These are phyloP conservation scores for Hypoxylon trugodes DNA, from an alignment of 495 filamentous ascomycete genomes.

Conservation along the genomic window DNA sequence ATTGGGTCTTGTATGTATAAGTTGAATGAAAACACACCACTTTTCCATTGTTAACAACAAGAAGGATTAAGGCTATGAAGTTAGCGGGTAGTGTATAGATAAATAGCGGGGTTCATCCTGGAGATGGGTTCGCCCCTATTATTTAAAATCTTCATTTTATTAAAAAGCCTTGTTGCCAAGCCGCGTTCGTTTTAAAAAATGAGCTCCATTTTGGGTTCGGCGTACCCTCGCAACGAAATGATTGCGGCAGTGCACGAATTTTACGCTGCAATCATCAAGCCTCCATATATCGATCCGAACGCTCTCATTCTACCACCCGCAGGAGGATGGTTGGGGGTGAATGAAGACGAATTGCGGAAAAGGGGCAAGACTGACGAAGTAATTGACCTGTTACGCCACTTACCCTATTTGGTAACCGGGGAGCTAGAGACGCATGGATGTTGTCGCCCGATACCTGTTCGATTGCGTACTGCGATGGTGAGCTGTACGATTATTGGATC, in stretches of 20 bases:
- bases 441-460: neutral
- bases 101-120: no score
- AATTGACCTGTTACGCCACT: neutral
- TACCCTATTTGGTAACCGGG: neutral
- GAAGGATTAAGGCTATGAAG: no score
- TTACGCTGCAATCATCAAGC: neutral
- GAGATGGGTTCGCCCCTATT: no score
- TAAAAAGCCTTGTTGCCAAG: no score
- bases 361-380: conserved; percentile 1
- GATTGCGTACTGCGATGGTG: neutral
- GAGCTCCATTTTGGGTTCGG: neutral
- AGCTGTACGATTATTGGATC: neutral
- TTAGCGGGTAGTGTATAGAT: no score
- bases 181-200: no score
- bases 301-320: neutral
- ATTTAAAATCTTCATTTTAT: no score
- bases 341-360: neutral
- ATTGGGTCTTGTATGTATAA: no score
- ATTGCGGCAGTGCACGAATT: neutral
- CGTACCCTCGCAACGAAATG: neutral
- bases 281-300: neutral
- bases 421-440: neutral
- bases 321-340: neutral
- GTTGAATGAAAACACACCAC: no score
- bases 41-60: no score